Base-by-base conservation (phyloP, 306 rosid genomes). In the Cicer yamashitae region DNA sequence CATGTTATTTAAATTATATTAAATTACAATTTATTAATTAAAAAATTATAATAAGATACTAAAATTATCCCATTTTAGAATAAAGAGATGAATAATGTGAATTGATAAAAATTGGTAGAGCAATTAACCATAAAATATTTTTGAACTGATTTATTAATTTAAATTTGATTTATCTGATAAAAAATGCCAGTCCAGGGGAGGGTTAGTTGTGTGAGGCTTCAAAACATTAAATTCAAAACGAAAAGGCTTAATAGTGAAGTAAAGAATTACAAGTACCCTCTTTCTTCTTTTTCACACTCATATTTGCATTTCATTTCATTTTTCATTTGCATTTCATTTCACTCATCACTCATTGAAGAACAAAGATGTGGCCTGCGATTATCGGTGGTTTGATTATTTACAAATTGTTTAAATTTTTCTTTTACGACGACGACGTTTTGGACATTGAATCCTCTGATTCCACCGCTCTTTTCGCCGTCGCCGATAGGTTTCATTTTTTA, bases 371-470 rank as follows among this genome's bases (percentile, higher is more conserved):
- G 98, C 34, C 73, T 1, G 88, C 86, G 74, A 73, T 92, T 61
- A 0, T 94, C 68, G 82, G 93, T 71, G 96, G 93, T 60, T 78
- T 94, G 51, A n/a, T 92, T 18, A 0, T 89, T 5, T 94, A 84
- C 83, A 67, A 7, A 61, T 38, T 90, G 60, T 71, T 87, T 76
- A 84, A 40, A 79, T 59, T 78, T 45, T 83, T 90, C 86, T 77
- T 91, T 74, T 78, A 82, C 66, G 84, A 74, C 67, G 97, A 92
- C 50, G 96, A 91, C 67, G 71, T 84, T 70, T 60, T 87, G 60
- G 93, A 88, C 10, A 63, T 92, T 45, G 96, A 92, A 68, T 72
- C 81, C 64, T 87, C 94, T 41, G 91, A 91, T 80, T 85, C 81
- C 5, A 71, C 72, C 6, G 91, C 90, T 54, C 85, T 94, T 47